Conservation (phyloP, 441 rosid species). For the Erodium moschatum region DNA sequence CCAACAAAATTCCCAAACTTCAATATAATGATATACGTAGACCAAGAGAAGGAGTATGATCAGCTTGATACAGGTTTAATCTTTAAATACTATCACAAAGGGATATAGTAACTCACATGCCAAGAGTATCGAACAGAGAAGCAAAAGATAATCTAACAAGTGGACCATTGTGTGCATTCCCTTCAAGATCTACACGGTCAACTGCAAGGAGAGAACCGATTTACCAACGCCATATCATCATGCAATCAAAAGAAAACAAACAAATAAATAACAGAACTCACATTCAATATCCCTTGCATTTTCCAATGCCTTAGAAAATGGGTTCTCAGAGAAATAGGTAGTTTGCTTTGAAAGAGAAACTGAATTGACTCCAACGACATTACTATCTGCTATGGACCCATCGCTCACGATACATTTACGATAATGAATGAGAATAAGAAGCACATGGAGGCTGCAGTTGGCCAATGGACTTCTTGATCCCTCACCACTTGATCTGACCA, state of each 20-base stretch:
- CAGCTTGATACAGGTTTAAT: neutral
- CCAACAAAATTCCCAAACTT: neutral
- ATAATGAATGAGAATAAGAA: conserved; percentile 83
- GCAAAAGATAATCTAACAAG: conserved; percentile 81
- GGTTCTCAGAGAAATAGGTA: conserved; percentile 56
- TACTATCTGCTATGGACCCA: conserved; percentile 43
- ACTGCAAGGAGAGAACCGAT: conserved; percentile 41
- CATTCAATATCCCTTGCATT: conserved; percentile 85
- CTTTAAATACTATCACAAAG: neutral
- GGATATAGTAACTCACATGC: conserved; percentile 51
- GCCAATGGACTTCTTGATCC: conserved; percentile 59
- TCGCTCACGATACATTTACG: conserved; percentile 28
- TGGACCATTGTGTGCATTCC: conserved; percentile 47
- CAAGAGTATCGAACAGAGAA: conserved; percentile 82
- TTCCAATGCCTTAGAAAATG: conserved; percentile 79
- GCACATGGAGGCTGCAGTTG: conserved; percentile 68
- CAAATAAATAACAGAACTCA: conserved; percentile 32
- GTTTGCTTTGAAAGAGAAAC: conserved; percentile 52
- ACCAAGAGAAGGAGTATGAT: neutral
- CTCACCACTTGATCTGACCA: conserved; percentile 59
- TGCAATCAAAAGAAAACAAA: conserved; percentile 12
- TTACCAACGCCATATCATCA: conserved; percentile 12
- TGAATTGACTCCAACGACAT: conserved; percentile 50
- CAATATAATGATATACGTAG: neutral
- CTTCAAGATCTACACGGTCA: conserved; percentile 79